Conservation (phyloP, 73 alveolate genomes). For the Uronychia setigera region DNA sequence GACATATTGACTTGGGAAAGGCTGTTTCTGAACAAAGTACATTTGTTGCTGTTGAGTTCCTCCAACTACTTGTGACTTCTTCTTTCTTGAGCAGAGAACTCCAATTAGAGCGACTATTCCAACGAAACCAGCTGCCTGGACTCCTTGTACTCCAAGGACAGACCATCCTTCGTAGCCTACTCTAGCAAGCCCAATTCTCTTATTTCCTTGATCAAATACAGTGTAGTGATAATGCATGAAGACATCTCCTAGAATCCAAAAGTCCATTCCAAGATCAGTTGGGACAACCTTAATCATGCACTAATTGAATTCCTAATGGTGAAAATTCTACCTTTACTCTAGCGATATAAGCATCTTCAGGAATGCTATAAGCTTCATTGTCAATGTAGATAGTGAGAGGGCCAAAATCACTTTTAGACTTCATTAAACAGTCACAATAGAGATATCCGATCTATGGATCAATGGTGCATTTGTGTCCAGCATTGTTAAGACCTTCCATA, state of each 20-base stretch:
- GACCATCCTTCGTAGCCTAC: not conserved
- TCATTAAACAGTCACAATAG: not conserved
- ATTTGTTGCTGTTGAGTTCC: no score
- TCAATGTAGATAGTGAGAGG: not conserved
- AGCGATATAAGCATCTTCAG: not conserved
- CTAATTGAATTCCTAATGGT: not conserved
- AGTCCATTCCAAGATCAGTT: not conserved
- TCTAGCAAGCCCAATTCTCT: not conserved
- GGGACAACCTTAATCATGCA: not conserved
- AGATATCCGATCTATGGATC: not conserved
- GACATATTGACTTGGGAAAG: no score
- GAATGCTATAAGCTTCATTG: not conserved
- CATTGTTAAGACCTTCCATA: not conserved
- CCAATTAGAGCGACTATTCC: not conserved
- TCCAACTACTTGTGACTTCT: not conserved
- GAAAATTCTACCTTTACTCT: not conserved
- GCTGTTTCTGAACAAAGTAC: no score
- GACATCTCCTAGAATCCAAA: not conserved
- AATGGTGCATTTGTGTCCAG: not conserved
- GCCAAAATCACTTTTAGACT: not conserved
- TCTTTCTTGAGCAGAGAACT: not conserved
- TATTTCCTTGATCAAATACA: not conserved
- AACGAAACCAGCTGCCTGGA: not conserved
- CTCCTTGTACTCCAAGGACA: not conserved
- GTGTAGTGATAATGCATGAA: not conserved